These are phyloP conservation scores for Cicer pinnatifidum DNA, from an alignment of 306 rosid genomes.

Conservation along the genomic window DNA sequence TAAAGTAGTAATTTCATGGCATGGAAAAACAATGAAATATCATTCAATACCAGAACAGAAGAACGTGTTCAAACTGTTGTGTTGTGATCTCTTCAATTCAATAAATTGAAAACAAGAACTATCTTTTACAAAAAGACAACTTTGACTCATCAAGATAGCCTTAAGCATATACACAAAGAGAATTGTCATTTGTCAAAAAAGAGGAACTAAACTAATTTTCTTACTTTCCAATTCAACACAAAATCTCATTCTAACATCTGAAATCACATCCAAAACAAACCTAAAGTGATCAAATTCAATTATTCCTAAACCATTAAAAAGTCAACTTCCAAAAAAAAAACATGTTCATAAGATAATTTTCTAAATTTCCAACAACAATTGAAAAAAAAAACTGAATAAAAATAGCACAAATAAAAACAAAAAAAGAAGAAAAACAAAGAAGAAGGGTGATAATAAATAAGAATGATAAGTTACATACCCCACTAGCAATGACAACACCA, in stretches of 20 bases:
- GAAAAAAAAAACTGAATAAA: slow-evolving; percentile 14
- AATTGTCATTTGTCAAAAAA: neutral
- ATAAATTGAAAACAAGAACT: slow-evolving; percentile 20
- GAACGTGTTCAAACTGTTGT: neutral
- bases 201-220: slow-evolving; percentile 29
- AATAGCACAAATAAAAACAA: neutral
- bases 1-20: neutral
- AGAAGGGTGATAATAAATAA: neutral
- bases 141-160: slow-evolving; percentile 1
- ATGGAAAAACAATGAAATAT: neutral
- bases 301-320: slow-evolving; percentile 12
- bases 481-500: slow-evolving; percentile 95
- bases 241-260: slow-evolving; percentile 24
- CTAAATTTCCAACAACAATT: slow-evolving; percentile 8
- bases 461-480: slow-evolving; percentile 56
- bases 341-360: slow-evolving; percentile 6
- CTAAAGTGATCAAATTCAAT: neutral
- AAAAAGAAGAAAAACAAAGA: neutral
- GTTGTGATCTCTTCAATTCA: neutral
- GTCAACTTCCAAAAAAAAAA: neutral
- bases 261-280: slow-evolving; percentile 20
- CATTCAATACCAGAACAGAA: neutral
- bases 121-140: slow-evolving; percentile 28
- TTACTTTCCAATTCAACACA: slow-evolving; percentile 2
- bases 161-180: slow-evolving; percentile 16